Percentiles rank a stretch among this genome's conserved stretches.
These are phyloP conservation scores for Petasospora fabianii DNA, from an alignment of 1,139 yeast species.

Conservation along the genomic window DNA sequence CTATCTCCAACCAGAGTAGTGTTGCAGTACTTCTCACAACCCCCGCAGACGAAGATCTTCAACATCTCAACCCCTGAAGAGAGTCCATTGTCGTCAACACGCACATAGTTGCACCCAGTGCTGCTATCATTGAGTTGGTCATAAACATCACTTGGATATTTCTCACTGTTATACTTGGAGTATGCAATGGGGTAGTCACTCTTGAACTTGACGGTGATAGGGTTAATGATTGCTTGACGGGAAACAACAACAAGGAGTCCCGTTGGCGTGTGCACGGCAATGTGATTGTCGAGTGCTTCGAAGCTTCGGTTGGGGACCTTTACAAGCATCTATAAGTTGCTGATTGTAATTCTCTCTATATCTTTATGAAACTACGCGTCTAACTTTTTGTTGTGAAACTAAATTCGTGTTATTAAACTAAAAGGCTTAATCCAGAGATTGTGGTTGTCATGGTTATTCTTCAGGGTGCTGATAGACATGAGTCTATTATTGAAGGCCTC, in stretches of 20 bases:
- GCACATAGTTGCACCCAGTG: conserved; percentile 1
- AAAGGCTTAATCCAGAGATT: too few relatives aligned
- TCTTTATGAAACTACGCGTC: too few relatives aligned
- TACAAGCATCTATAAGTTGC: too few relatives aligned
- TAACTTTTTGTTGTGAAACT: too few relatives aligned
- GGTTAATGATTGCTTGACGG: background rate
- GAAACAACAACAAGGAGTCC: background rate
- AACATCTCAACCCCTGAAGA: background rate
- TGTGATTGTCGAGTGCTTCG: background rate
- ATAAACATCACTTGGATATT: background rate
- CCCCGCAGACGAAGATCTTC: conserved; percentile 4
- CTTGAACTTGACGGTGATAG: background rate
- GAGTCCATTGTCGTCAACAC: conserved; percentile 3
- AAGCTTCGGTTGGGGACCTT: background rate
- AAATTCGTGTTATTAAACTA: too few relatives aligned
- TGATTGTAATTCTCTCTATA: too few relatives aligned
- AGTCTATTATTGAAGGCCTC: too few relatives aligned
- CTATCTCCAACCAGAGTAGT: conserved; percentile 2
- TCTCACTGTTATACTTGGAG: background rate
- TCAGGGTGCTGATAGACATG: too few relatives aligned
- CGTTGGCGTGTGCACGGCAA: background rate
- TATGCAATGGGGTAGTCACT: background rate
- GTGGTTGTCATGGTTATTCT: too few relatives aligned
- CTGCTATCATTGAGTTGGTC: background rate
- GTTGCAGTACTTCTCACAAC: conserved; percentile 7